Evolutionary conservation across 2,329 filamentous ascomycete genomes (phyloP).

Genomic region (Epichloe bromicola): DNA sequence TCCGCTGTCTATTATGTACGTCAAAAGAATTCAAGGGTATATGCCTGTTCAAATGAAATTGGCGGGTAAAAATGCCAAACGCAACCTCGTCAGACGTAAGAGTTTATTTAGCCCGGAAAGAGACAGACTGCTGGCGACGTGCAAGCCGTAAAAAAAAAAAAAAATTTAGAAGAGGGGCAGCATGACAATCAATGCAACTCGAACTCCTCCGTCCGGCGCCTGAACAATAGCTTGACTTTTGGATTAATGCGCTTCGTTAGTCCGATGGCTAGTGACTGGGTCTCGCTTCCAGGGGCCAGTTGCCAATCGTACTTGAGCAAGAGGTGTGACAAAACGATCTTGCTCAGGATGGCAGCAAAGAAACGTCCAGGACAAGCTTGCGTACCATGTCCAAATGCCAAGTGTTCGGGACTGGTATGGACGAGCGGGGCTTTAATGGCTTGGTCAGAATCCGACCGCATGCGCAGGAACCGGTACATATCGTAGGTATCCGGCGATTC

Average conservation of each 20-base stretch:
- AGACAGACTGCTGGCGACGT: background rate
- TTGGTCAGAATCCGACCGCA: conserved; percentile 2
- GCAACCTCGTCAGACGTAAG: no score
- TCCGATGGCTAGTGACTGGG: conserved; percentile 3
- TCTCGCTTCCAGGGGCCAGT: conserved; percentile 1
- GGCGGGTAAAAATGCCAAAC: no score
- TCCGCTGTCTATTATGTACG: no score
- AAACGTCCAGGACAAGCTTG: conserved; percentile 7
- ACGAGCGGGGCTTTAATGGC: conserved; percentile 6
- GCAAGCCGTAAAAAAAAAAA: background rate
- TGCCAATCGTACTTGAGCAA: conserved; percentile 7
- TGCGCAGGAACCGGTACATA: conserved; percentile 7
- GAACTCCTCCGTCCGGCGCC: conserved; percentile 5
- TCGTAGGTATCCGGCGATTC: conserved; percentile 6
- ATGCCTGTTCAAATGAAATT: no score
- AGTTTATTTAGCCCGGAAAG: background rate
- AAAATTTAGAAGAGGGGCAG: background rate
- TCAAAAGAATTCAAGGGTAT: no score
- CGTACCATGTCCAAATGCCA: conserved; percentile 6
- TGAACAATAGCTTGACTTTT: conserved; percentile 1
- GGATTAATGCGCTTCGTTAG: conserved; percentile 7
- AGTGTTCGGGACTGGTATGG: conserved; percentile 6
- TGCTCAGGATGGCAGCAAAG: conserved; percentile 5
- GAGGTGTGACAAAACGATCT: conserved; percentile 6
- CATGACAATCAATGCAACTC: background rate